Conservation (phyloP, 495 filamentous ascomycete species). For the Paragyromitra xinjiangensis region DNA sequence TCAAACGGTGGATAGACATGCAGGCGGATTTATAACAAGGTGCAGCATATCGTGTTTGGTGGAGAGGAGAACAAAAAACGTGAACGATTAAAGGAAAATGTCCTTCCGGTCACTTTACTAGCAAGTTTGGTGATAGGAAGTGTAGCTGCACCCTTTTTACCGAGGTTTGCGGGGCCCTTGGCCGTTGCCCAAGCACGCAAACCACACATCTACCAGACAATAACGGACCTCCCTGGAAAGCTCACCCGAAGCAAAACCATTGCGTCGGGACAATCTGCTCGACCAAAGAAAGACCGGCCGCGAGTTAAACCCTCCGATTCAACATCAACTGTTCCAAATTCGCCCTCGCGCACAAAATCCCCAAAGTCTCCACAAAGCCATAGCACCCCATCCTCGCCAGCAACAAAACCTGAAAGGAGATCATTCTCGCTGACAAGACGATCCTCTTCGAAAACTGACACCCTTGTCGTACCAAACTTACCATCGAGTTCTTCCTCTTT, state of each 20-base stretch:
- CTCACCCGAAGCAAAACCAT: conserved; percentile 72
- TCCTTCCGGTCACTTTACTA: conserved; percentile 74
- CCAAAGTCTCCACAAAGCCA: conserved; percentile 46
- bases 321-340: conserved; percentile 53
- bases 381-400: conserved; percentile 51
- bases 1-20: conserved; percentile 65
- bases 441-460: conserved; percentile 58
- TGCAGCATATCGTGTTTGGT: conserved; percentile 80
- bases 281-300: conserved; percentile 62
- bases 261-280: conserved; percentile 61
- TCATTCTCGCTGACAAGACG: conserved; percentile 55
- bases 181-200: conserved; percentile 78
- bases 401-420: conserved; percentile 46
- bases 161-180: conserved; percentile 69
- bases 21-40: conserved; percentile 78
- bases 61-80: conserved; percentile 66
- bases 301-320: conserved; percentile 60
- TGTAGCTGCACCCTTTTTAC: conserved; percentile 63
- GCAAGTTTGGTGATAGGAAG: conserved; percentile 75
- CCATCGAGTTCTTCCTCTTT: conserved; percentile 73
- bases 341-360: conserved; percentile 53
- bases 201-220: conserved; percentile 67
- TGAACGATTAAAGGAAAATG: conserved; percentile 78
- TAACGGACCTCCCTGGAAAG: conserved; percentile 61
- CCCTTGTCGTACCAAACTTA: conserved; percentile 62